Conservation (phyloP, 148 eudicot genomes). For the Bassia scoparia region DNA sequence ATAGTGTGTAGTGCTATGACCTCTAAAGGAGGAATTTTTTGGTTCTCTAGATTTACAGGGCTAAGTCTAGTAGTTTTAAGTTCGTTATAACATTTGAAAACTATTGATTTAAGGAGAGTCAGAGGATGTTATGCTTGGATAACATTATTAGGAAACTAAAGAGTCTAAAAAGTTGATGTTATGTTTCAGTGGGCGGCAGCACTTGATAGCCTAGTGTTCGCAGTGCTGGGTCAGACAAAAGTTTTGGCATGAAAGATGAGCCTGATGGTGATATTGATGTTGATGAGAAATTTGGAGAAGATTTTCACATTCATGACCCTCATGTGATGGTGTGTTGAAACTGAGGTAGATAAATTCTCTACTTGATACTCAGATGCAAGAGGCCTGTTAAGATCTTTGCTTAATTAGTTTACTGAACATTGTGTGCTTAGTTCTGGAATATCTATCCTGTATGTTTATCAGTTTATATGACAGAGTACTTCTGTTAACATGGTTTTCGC, state of each 20-base stretch:
- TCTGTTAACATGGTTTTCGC: not conserved
- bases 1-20: no score
- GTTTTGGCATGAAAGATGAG: conserved; percentile 85
- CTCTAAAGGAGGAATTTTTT: no score
- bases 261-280: conserved; percentile 98
- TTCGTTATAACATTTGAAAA: no score
- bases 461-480: not conserved
- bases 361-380: not conserved
- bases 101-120: not conserved
- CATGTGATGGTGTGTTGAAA: conserved; percentile 81
- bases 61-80: no score
- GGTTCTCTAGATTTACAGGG: no score
- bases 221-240: conserved; percentile 74
- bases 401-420: not conserved
- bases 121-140: not conserved
- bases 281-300: conserved; percentile 91
- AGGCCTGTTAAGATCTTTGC: not conserved
- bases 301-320: conserved; percentile 79
- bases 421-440: not conserved
- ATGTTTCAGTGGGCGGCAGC: conserved; percentile 94
- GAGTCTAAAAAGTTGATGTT: conserved; percentile 5
- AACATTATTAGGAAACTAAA: not conserved
- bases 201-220: conserved; percentile 67
- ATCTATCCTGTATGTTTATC: not conserved
- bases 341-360: conserved; percentile 54